These are phyloP conservation scores for Pulveroboletus sp. DNA, from an alignment of 768 basidiomycete species.

Conservation along the genomic window DNA sequence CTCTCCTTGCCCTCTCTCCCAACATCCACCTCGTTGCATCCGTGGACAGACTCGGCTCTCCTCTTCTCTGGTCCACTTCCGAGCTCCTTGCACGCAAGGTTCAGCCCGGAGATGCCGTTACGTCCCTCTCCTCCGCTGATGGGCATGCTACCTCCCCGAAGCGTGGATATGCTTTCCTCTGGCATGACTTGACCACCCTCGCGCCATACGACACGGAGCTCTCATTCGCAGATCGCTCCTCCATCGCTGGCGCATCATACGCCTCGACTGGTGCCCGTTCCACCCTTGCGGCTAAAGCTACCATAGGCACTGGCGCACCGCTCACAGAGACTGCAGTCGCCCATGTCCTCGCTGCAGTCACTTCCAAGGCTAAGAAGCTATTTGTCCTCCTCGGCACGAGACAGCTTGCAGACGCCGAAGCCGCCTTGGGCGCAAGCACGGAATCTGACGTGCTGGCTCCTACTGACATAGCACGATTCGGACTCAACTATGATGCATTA, in stretches of 20 bases:
- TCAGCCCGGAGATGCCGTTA: background rate
- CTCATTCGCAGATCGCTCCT: constrained; percentile 58
- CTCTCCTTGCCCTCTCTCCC: constrained; percentile 66
- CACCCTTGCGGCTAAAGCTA: constrained; percentile 22
- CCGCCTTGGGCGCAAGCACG: no score
- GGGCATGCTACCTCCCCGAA: constrained; percentile 12
- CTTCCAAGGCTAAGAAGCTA: constrained; percentile 78
- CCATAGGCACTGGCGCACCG: constrained; percentile 31
- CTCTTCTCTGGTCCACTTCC: constrained; percentile 77
- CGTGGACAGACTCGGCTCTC: constrained; percentile 80
- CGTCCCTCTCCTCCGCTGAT: background rate
- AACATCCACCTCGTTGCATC: constrained; percentile 81
- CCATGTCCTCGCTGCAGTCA: constrained; percentile 84
- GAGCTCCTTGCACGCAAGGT: constrained; percentile 54
- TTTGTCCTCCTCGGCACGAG: constrained; percentile 65
- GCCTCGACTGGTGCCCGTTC: constrained; percentile 27
- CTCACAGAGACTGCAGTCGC: constrained; percentile 75
- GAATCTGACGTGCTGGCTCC: constrained; percentile 5
- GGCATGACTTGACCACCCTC: constrained; percentile 90
- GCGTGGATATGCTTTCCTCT: constrained; percentile 70
- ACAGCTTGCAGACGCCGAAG: constrained; percentile 58
- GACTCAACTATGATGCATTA: constrained; percentile 59
- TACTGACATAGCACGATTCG: constrained; percentile 41
- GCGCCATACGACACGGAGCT: constrained; percentile 77
- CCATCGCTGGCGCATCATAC: constrained; percentile 48